A percentile compares a stretch with the other conserved stretches of the same genome.
These are phyloP conservation scores for Chloris gayana DNA, from an alignment of 176 grass and related monocot genomes.

Conservation along the genomic window DNA sequence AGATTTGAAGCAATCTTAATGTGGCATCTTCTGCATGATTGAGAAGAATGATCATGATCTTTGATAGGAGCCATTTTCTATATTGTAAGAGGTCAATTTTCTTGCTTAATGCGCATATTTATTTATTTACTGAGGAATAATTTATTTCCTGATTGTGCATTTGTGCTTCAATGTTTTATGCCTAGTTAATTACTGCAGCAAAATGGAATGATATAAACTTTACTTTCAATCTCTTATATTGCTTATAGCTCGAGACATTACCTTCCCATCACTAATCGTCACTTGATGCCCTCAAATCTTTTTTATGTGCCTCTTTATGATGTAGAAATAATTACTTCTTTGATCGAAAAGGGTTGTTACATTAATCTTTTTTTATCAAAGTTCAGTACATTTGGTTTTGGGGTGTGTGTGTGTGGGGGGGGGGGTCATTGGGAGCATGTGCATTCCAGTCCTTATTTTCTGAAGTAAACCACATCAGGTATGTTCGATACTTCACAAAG, in stretches of 20 bases:
- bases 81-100: slow-evolving; percentile 25
- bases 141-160: background rate
- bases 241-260: slow-evolving; percentile 21
- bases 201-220: background rate
- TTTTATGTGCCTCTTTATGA: slow-evolving; percentile 1
- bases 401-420: background rate
- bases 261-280: background rate
- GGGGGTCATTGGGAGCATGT: too few relatives aligned
- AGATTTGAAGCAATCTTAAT: slow-evolving; percentile 19
- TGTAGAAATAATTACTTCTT: background rate
- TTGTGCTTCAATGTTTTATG: background rate
- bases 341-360: background rate
- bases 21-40: background rate
- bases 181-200: slow-evolving; percentile 2
- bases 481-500: background rate
- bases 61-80: background rate
- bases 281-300: background rate
- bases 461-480: background rate
- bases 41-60: slow-evolving; percentile 24
- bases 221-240: slow-evolving; percentile 4
- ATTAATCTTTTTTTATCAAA: too few relatives aligned
- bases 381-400: background rate
- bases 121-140: background rate
- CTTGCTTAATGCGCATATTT: slow-evolving; percentile 12
- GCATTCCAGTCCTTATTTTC: background rate